Conservation (phyloP, 768 basidiomycete species). For the Boletus reticulatus region DNA sequence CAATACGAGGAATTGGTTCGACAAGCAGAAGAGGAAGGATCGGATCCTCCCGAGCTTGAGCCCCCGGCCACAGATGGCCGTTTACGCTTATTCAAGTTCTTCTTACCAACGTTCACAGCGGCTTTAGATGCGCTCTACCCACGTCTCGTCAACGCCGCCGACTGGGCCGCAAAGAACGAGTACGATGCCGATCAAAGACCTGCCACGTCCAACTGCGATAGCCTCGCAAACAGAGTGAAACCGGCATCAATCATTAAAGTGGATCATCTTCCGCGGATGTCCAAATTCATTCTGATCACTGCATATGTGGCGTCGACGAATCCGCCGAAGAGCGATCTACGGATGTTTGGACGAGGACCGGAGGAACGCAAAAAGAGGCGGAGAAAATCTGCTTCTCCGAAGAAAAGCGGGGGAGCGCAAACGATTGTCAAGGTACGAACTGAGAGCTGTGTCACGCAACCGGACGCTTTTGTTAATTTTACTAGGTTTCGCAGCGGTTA, state of each 20-base stretch:
- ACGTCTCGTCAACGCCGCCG: conserved; percentile 57
- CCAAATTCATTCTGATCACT: conserved; percentile 73
- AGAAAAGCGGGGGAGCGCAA: conserved; percentile 35
- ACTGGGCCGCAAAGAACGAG: conserved; percentile 57
- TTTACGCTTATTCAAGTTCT: conserved; percentile 62
- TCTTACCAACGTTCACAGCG: conserved; percentile 57
- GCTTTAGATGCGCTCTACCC: conserved; percentile 72
- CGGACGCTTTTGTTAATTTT: neutral
- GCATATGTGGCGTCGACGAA: conserved; percentile 85
- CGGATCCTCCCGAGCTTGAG: conserved; percentile 27
- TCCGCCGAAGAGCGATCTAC: conserved; percentile 72
- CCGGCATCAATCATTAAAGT: conserved; percentile 18
- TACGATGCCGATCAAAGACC: conserved; percentile 31
- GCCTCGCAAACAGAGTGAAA: conserved; percentile 2
- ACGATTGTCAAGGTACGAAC: conserved; percentile 44
- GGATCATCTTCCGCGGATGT: conserved; percentile 56
- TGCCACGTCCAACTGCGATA: neutral
- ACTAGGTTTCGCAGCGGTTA: conserved; percentile 70
- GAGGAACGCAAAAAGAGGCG: conserved; percentile 64
- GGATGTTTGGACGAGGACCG: conserved; percentile 77
- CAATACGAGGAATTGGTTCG: conserved; percentile 33
- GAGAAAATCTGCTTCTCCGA: conserved; percentile 38
- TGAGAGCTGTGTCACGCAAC: neutral
- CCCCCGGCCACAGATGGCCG: conserved; percentile 56
- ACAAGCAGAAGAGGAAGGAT: conserved; percentile 21